phyloP scores from a whole-genome alignment of 2,329 filamentous ascomycete genomes.

The Monilinia fructigena region DNA sequence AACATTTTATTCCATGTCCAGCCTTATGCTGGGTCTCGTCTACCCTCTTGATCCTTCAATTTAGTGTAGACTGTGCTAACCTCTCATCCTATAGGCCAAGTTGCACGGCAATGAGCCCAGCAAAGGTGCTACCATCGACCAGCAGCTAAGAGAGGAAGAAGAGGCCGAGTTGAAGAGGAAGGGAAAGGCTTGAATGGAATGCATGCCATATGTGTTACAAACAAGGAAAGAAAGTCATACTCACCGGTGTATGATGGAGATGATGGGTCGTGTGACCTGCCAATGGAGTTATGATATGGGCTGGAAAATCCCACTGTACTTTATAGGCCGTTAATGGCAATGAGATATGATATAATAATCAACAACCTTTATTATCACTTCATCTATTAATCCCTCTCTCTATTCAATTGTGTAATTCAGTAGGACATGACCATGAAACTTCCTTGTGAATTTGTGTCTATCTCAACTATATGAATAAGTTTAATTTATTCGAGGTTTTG shows the following conservation, averaged over 20 bases:
- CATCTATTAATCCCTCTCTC: not conserved
- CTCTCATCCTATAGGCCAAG: constrained; percentile 48
- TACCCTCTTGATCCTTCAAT: too few relatives aligned
- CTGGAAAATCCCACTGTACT: constrained; percentile 5
- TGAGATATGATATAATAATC: constrained; percentile 17
- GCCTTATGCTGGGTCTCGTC: not conserved
- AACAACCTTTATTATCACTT: constrained; percentile 11
- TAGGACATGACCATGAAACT: not conserved
- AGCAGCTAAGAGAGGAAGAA: constrained; percentile 66
- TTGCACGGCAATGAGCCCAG: constrained; percentile 72
- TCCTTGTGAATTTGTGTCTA: not conserved
- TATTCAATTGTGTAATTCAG: too few relatives aligned
- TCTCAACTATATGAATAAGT: too few relatives aligned
- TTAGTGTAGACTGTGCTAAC: not conserved
- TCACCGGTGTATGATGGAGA: constrained; percentile 11
- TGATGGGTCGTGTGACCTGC: not conserved
- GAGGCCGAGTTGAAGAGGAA: constrained; percentile 64
- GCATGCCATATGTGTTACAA: not conserved
- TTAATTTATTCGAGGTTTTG: too few relatives aligned
- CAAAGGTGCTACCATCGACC: constrained; percentile 69
- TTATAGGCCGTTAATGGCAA: constrained; percentile 10
- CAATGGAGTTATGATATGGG: constrained; percentile 2
- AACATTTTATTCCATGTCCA: not conserved
- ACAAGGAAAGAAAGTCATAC: constrained; percentile 4
- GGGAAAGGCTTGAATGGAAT: constrained; percentile 41